A percentile compares a stretch with the other conserved stretches of the same genome.
Evolutionary conservation across 768 basidiomycete species (phyloP).

Genomic region (Hemileccinum rubropunctum): DNA sequence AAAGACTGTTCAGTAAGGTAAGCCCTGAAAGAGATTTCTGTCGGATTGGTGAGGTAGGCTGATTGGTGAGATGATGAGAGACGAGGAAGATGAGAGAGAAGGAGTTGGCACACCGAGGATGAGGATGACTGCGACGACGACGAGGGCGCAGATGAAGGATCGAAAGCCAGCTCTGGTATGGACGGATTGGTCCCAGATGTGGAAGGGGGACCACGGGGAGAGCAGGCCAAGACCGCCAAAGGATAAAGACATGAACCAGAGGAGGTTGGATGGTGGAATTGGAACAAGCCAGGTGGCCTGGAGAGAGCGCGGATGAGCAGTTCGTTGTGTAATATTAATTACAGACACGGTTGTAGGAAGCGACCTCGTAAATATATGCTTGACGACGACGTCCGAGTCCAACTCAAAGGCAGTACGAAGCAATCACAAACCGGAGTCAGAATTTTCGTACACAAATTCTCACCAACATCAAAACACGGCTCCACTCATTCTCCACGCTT

Average conservation of each 20-base stretch:
- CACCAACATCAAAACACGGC: no score
- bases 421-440: constrained; percentile 26
- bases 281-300: constrained; percentile 31
- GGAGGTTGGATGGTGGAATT: constrained; percentile 45
- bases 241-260: constrained; percentile 65
- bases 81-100: not conserved
- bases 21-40: constrained; percentile 88
- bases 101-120: constrained; percentile 57
- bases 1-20: constrained; percentile 98
- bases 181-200: constrained; percentile 48
- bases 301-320: constrained; percentile 30
- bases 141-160: constrained; percentile 66
- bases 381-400: constrained; percentile 15
- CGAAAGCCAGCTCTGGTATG: constrained; percentile 61
- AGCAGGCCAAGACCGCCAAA: constrained; percentile 60
- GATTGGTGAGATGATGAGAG: constrained; percentile 14
- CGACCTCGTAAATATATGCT: no score
- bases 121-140: constrained; percentile 65
- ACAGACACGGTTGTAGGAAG: constrained; percentile 42
- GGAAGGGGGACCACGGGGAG: constrained; percentile 53
- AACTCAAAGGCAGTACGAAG: constrained; percentile 4
- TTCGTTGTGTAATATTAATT: constrained; percentile 26
- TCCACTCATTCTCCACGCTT: no score
- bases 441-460: constrained; percentile 25
- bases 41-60: constrained; percentile 96